A percentile compares a stretch with the other conserved stretches of the same genome.
phyloP scores from a whole-genome alignment of 495 filamentous ascomycete species.

The Podospora tetraspora region DNA sequence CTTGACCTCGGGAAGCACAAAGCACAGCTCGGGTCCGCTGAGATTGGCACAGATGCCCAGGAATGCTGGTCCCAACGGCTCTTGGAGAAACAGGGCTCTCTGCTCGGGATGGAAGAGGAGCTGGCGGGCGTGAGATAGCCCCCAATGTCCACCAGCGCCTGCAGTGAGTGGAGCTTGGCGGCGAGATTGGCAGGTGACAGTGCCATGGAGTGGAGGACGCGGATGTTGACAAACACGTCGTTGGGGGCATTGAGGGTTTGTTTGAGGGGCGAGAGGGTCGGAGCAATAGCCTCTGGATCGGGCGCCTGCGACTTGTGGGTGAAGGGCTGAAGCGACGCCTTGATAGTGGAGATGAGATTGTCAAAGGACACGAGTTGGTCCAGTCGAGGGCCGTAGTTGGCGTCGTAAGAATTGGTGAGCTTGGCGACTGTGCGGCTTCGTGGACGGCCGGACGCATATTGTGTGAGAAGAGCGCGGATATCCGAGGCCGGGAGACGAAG shows the following conservation, averaged over 20 bases:
- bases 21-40: neutral
- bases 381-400: neutral
- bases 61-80: neutral
- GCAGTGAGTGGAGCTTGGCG: neutral
- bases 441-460: neutral
- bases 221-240: neutral
- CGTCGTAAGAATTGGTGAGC: neutral
- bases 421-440: neutral
- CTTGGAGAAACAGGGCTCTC: neutral
- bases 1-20: neutral
- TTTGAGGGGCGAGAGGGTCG: neutral
- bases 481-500: neutral
- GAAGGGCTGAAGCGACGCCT: neutral
- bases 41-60: neutral
- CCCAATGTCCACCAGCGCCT: neutral
- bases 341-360: neutral
- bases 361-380: neutral
- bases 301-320: neutral
- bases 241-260: neutral
- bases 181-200: neutral
- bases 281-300: neutral
- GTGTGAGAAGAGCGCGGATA: neutral
- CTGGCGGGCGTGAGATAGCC: neutral
- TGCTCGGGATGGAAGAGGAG: neutral
- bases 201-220: neutral